A percentile compares a stretch with the other conserved stretches of the same genome.
Evolutionary conservation across 345 rosid species (phyloP).

Genomic region (Heritiera littoralis): DNA sequence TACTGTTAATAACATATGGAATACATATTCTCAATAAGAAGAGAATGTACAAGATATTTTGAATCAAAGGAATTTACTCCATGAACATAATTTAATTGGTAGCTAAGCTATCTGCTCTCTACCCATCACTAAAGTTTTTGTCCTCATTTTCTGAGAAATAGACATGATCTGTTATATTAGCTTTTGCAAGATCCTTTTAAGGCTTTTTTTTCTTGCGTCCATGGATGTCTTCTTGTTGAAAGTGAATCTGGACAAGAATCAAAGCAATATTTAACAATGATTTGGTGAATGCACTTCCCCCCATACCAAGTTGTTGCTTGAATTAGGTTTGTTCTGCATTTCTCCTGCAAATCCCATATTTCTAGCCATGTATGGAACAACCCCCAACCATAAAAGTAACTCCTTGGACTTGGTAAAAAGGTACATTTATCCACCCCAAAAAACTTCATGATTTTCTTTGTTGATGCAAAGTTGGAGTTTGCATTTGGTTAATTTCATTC

Average conservation of each 20-base stretch:
- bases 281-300: not conserved
- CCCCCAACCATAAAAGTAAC: not conserved
- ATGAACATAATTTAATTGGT: not conserved
- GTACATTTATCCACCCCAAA: not conserved
- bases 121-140: not conserved
- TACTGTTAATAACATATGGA: no score
- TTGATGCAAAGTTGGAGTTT: not conserved
- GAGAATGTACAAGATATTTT: not conserved
- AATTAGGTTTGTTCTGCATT: not conserved
- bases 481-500: not conserved
- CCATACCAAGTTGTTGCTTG: conserved; percentile 6
- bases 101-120: not conserved
- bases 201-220: no score
- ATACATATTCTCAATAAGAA: not conserved
- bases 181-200: not conserved
- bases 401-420: not conserved
- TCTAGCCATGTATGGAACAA: not conserved
- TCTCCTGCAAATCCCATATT: conserved; percentile 12
- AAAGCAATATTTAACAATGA: not conserved
- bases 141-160: not conserved
- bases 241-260: not conserved
- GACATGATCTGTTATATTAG: not conserved
- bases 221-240: not conserved
- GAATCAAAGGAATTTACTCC: conserved; percentile 4
- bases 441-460: not conserved